Evolutionary conservation across 179 eudicot species (phyloP).

Genomic region (Spinacia oleracea): DNA sequence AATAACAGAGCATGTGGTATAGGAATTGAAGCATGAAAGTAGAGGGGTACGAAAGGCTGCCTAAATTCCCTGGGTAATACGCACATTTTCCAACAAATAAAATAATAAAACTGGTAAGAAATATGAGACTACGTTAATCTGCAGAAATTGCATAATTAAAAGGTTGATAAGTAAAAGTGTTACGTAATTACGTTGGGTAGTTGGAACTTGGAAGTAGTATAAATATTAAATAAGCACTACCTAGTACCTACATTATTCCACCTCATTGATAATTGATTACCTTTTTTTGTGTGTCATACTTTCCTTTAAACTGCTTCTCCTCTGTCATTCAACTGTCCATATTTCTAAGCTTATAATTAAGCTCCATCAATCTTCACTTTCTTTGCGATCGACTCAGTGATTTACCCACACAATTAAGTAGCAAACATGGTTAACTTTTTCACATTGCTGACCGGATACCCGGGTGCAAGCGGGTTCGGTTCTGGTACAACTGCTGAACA

Average conservation of each 20-base stretch:
- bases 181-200: neutral
- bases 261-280: neutral
- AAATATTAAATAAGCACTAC: neutral
- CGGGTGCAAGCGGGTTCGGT: constrained; percentile 71
- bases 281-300: neutral
- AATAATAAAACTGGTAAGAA: neutral
- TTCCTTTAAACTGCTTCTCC: neutral
- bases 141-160: no score
- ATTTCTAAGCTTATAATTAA: neutral
- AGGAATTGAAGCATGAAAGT: no score
- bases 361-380: neutral
- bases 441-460: constrained; percentile 49
- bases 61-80: no score
- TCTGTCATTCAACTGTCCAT: neutral
- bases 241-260: neutral
- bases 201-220: neutral
- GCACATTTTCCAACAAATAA: neutral
- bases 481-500: constrained; percentile 77
- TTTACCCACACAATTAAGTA: no score
- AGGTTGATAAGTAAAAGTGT: neutral
- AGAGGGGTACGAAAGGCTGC: no score
- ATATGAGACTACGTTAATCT: neutral
- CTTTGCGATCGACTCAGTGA: neutral
- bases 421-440: constrained; percentile 33
- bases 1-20: no score